Evolutionary conservation across 257 asterid genomes (phyloP), one percentile per base, ranked within the genome.

Genomic region (Paraleonurus japonicus): DNA sequence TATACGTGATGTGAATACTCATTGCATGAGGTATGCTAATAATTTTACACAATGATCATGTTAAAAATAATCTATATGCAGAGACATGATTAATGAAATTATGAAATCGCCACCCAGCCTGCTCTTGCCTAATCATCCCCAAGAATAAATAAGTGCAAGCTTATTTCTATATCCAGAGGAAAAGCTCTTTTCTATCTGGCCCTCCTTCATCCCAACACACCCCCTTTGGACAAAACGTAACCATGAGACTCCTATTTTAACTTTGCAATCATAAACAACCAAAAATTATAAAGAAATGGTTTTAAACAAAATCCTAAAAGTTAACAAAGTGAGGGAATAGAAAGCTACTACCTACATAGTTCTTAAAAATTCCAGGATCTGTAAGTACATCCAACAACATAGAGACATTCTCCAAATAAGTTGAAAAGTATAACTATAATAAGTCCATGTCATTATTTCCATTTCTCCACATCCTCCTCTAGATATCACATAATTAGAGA

Each of bases 401-500:
- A 20, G 51, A 28, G 37, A 26, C 57, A 62, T 41, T 69, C 33
- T 62, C 59, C 20, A 11, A 58, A 28, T 33, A 43, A 3, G 6
- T 43, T 13, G 51, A 43, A 35, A 70, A 50, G 26, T 32, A 11
- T 74, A 26, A 53, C 64, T 39, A 27, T 47, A 24, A 17, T 20
- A 20, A 43, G 39, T 43, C 61, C 64, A 41, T 39, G 33, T 37
- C 70, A 27, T 12, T 32, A 58, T 65, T 55, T 70, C 66, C 17
- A 41, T 13, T 47, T 28, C 26, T 50, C 33, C 23, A 35, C 12
- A 35, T 24, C 65, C 28, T 55, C 57, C 11, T 26, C 68, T n/a
- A 75, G 54, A 75, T 66, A 57, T 67, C 22, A 69, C 51, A 51
- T 9, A 59, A 65, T 23, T 24, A 72, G 67, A 51, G 20, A 61